phyloP scores from a whole-genome alignment of 192 early-diverging fungal genomes.

The Coemansia sp. region DNA sequence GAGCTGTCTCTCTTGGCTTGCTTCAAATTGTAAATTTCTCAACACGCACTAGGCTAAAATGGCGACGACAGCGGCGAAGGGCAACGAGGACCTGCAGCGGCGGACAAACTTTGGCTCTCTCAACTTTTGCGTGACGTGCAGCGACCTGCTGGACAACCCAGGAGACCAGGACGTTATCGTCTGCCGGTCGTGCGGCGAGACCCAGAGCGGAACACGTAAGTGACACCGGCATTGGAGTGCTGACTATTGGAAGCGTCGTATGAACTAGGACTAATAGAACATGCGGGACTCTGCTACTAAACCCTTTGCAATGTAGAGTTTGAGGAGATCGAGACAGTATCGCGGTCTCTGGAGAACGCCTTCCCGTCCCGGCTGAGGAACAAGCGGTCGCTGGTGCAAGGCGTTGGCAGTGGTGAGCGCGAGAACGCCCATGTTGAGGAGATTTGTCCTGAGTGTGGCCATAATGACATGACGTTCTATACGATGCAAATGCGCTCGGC shows the following conservation, averaged over 20 bases:
- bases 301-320: conserved; percentile 52
- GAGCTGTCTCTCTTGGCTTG: background rate
- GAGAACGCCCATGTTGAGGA: conserved; percentile 74
- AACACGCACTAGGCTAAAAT: background rate
- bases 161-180: conserved; percentile 73
- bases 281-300: background rate
- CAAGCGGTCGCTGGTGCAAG: conserved; percentile 67
- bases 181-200: conserved; percentile 78
- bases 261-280: background rate
- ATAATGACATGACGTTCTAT: conserved; percentile 91
- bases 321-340: conserved; percentile 79
- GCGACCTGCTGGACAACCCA: conserved; percentile 85
- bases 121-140: conserved; percentile 89
- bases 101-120: conserved; percentile 64
- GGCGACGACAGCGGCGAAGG: background rate
- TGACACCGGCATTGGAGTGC: background rate
- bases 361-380: conserved; percentile 76
- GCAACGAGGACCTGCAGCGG: conserved; percentile 18
- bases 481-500: conserved; percentile 96
- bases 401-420: conserved; percentile 47
- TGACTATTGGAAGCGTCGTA: background rate
- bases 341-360: conserved; percentile 68
- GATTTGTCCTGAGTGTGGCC: conserved; percentile 92
- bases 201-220: conserved; percentile 51
- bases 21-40: background rate